These are phyloP conservation scores for Podaxis carcinomalis DNA, from an alignment of 768 basidiomycete genomes.

Conservation along the genomic window DNA sequence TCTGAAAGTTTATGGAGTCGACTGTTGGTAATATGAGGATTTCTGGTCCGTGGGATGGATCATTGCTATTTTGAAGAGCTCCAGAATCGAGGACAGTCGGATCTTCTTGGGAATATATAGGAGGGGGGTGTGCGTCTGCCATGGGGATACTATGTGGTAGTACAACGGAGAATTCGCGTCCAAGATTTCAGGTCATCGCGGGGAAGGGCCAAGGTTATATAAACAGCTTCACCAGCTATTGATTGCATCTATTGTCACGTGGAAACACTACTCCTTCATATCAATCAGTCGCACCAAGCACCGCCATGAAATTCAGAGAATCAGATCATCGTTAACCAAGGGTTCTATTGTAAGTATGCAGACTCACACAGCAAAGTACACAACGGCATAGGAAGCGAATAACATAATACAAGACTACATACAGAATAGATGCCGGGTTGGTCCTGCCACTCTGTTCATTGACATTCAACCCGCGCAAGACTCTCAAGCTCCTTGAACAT, in stretches of 20 bases:
- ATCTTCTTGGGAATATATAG: constrained; percentile 55
- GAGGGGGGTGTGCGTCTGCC: constrained; percentile 50
- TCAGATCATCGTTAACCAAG: constrained; percentile 4
- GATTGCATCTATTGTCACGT: constrained; percentile 8
- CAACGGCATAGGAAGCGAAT: background rate
- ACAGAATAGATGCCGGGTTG: constrained; percentile 5
- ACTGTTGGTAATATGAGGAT: constrained; percentile 71
- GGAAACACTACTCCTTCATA: background rate
- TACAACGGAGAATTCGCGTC: constrained; percentile 15
- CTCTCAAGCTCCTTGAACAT: constrained; percentile 81
- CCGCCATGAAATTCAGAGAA: background rate
- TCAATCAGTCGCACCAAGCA: constrained; percentile 1
- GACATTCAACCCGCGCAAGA: constrained; percentile 67
- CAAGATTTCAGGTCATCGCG: constrained; percentile 7
- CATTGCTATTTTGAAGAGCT: constrained; percentile 15
- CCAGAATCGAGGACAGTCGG: constrained; percentile 19
- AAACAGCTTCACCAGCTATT: constrained; percentile 1
- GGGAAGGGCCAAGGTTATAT: constrained; percentile 1
- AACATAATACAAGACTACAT: constrained; percentile 10
- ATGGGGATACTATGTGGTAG: constrained; percentile 17
- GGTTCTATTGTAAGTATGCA: background rate
- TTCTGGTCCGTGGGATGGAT: constrained; percentile 41
- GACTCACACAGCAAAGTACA: background rate
- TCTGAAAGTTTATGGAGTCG: constrained; percentile 76
- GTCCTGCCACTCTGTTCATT: constrained; percentile 22